Percentiles rank a stretch among this genome's conserved stretches.
Conservation (phyloP, 192 early-diverging fungal species). For the Phlyctochytrium bullatum region DNA sequence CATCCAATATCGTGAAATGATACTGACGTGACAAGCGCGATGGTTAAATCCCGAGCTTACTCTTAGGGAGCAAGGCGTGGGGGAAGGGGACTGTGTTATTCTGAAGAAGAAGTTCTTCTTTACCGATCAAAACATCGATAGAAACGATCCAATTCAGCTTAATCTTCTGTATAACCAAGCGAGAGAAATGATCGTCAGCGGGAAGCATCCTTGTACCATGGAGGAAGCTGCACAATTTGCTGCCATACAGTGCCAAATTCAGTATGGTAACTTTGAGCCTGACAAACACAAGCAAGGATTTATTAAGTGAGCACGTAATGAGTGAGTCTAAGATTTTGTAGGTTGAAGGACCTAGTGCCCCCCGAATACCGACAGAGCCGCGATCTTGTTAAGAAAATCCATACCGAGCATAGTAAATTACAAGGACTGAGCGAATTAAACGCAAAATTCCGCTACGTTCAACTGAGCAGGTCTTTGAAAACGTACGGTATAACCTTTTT, state of each 20-base stretch:
- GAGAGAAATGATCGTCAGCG: slow-evolving; percentile 49
- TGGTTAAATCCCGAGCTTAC: slow-evolving; percentile 58
- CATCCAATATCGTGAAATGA: not conserved
- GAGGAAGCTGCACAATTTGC: slow-evolving; percentile 59
- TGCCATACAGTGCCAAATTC: slow-evolving; percentile 52
- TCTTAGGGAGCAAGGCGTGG: slow-evolving; percentile 52
- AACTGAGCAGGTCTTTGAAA: slow-evolving; percentile 53
- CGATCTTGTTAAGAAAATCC: slow-evolving; percentile 50
- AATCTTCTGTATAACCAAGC: slow-evolving; percentile 56
- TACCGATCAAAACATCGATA: slow-evolving; percentile 58
- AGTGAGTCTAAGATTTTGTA: slow-evolving; percentile 13
- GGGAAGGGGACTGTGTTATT: slow-evolving; percentile 43
- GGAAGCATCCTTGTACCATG: slow-evolving; percentile 52
- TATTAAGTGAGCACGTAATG: slow-evolving; percentile 34
- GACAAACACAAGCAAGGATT: slow-evolving; percentile 51
- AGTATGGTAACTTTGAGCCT: slow-evolving; percentile 56
- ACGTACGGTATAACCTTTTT: slow-evolving; percentile 64
- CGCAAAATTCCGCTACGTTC: slow-evolving; percentile 60
- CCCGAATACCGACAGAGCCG: slow-evolving; percentile 50
- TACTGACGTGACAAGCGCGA: slow-evolving; percentile 12
- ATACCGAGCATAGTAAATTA: slow-evolving; percentile 52
- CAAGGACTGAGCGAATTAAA: slow-evolving; percentile 55
- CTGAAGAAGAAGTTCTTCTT: slow-evolving; percentile 66
- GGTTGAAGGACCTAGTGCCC: slow-evolving; percentile 50
- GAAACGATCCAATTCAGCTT: slow-evolving; percentile 59